These are phyloP conservation scores for Leccinum fibrillosum DNA, from an alignment of 768 basidiomycete genomes.

Conservation along the genomic window DNA sequence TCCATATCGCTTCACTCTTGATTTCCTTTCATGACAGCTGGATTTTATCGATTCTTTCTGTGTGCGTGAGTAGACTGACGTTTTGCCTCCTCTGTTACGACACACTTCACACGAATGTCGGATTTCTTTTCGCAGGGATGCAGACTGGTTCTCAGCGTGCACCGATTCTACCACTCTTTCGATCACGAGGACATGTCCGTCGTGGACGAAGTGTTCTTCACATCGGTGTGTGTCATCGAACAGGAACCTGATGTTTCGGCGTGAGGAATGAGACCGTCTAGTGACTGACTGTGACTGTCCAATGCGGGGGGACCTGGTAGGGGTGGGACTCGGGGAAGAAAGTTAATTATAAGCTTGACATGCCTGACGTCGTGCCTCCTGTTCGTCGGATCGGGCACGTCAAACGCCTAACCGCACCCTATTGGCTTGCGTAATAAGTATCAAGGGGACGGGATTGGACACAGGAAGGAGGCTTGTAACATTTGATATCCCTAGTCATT, in stretches of 20 bases:
- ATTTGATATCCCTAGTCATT: background rate
- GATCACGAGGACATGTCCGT: background rate
- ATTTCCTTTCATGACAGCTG: background rate
- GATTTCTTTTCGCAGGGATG: conserved; percentile 3
- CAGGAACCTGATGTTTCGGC: background rate
- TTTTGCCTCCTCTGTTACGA: background rate
- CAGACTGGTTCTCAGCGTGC: conserved; percentile 3
- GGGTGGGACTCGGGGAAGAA: background rate
- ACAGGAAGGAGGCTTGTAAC: no score
- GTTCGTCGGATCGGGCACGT: background rate
- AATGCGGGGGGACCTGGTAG: background rate
- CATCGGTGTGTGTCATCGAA: conserved; percentile 2
- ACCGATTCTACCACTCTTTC: background rate
- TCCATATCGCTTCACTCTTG: background rate
- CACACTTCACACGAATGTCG: background rate
- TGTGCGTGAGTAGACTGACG: conserved; percentile 2
- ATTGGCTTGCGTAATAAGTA: background rate
- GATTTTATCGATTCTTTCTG: conserved; percentile 5
- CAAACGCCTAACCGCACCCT: background rate
- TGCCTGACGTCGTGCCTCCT: background rate
- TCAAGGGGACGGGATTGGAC: background rate
- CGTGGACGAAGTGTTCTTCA: background rate
- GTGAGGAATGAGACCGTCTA: background rate
- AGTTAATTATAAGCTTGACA: background rate
- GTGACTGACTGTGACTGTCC: background rate